Evolutionary conservation across 768 basidiomycete species (phyloP).

Genomic region (Trametes cingulata): DNA sequence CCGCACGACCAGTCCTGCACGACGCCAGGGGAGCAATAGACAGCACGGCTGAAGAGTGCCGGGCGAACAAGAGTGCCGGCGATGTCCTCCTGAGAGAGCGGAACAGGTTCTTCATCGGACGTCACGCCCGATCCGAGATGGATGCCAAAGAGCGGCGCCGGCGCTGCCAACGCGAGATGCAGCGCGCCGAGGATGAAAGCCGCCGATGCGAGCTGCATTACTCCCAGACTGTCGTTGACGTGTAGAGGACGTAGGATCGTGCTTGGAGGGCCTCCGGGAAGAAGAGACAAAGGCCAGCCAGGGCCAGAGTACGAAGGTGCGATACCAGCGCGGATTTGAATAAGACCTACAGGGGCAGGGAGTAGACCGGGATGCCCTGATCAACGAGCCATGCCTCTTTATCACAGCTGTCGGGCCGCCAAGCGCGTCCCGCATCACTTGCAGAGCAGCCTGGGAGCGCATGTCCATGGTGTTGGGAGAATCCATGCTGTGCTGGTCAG

Average conservation of each 20-base stretch:
- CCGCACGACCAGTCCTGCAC: slow-evolving; percentile 41
- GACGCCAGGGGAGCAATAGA: slow-evolving; percentile 37
- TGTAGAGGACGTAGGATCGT: neutral
- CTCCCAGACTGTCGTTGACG: neutral
- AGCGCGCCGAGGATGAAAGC: slow-evolving; percentile 3
- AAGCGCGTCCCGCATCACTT: too few species aligned
- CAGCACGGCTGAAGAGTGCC: slow-evolving; percentile 38
- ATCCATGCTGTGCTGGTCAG: neutral
- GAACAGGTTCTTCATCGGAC: neutral
- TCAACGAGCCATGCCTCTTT: neutral
- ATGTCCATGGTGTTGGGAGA: too few species aligned
- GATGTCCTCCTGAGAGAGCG: slow-evolving; percentile 16
- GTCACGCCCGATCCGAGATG: neutral
- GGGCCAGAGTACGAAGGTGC: neutral
- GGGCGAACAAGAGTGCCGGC: slow-evolving; percentile 29
- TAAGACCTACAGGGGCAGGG: neutral
- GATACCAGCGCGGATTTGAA: neutral
- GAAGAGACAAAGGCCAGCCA: slow-evolving; percentile 4
- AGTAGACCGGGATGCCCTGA: neutral
- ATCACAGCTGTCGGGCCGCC: neutral
- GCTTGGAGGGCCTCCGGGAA: neutral
- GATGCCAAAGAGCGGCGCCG: slow-evolving; percentile 15
- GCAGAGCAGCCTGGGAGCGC: too few species aligned
- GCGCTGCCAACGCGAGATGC: neutral
- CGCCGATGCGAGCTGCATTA: slow-evolving; percentile 1